Conservation (phyloP, 495 filamentous ascomycete species). For the Lasiosphaeria ovina region DNA sequence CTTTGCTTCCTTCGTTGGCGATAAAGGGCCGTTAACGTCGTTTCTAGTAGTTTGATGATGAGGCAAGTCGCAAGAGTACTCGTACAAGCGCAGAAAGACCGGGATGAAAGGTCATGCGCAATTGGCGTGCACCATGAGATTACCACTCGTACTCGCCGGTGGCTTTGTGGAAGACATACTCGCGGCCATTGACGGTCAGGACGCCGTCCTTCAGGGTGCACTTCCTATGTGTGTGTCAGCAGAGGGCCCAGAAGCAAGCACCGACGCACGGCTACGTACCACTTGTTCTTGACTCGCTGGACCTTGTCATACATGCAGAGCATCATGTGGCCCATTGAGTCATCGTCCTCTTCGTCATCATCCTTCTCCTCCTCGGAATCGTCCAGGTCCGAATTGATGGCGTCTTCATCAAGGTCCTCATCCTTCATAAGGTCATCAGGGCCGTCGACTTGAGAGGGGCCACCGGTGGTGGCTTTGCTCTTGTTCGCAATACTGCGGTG, state of each 20-base stretch:
- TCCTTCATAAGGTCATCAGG: constrained; percentile 61
- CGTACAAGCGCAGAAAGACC: too few relatives aligned
- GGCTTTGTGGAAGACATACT: constrained; percentile 98
- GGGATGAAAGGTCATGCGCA: too few relatives aligned
- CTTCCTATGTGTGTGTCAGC: constrained; percentile 55
- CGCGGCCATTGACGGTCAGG: constrained; percentile 82
- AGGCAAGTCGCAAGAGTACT: too few relatives aligned
- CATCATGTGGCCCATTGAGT: constrained; percentile 78
- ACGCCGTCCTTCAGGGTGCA: constrained; percentile 97
- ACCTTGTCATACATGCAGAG: constrained; percentile 99
- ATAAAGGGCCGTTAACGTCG: too few relatives aligned
- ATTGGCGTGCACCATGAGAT: too few relatives aligned
- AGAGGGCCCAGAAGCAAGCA: background rate
- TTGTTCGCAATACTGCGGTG: constrained; percentile 23
- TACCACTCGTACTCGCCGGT: constrained; percentile 98
- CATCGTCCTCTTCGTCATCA: constrained; percentile 79
- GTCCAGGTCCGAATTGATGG: constrained; percentile 98
- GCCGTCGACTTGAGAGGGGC: constrained; percentile 63
- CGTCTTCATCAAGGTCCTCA: constrained; percentile 78
- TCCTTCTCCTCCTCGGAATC: constrained; percentile 83
- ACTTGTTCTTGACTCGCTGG: constrained; percentile 99
- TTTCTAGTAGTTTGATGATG: too few relatives aligned
- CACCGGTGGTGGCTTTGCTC: constrained; percentile 26
- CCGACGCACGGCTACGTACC: constrained; percentile 47
- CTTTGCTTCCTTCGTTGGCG: too few relatives aligned